Base-by-base conservation (phyloP, 2,329 filamentous ascomycete species). In the Colletotrichum melonis region DNA sequence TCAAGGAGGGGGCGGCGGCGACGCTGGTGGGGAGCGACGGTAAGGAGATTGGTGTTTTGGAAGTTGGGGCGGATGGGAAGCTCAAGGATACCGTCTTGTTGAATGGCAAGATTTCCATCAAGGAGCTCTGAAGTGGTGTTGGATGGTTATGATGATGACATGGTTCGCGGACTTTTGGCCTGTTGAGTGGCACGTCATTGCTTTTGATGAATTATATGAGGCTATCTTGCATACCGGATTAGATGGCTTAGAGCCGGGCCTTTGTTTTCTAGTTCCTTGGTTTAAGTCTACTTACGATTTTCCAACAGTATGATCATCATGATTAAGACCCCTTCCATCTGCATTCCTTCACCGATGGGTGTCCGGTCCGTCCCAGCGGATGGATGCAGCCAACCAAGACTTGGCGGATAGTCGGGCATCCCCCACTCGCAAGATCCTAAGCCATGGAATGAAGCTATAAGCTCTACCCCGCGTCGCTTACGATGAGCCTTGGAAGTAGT, bases 1-100 rank as follows among this genome's bases (percentile, higher is more conserved):
- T 79, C 4, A 77, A 73, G 2, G 77, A 83, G 26, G 86, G 86
- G 0, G 82, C 85, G 2, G 85, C 79, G 73, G 79, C 85, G 0
- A 79, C 80, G 1, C 68, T 89, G 4, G 81, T 88, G 1, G 82
- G 86, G 74, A 81, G 77, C 1, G 80, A 86, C 3, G 87, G 87
- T 1, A 82, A 81, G 22, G 75, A 75, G 5, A 58, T 85, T n/a
- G 86, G 84, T 1, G 77, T 79, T 22, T 77, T 89, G 66, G 81
- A 80, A 62, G 79, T 87, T 11, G 83, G 79, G 7, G 74, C 78
- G 1, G 79, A 84, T 72, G 84, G 84, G 0, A 80, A 84, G 75
- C 72, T 88, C 26, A 80, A 80, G 52, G 83, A 84, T 5, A 81
- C 79, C 22, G 80, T 82, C 2, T 72, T 81, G 12, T 78, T 88